Evolutionary conservation across 139 green algal species (phyloP), one percentile per base, ranked within the genome.

Genomic region (Chlamydomonas applanata): DNA sequence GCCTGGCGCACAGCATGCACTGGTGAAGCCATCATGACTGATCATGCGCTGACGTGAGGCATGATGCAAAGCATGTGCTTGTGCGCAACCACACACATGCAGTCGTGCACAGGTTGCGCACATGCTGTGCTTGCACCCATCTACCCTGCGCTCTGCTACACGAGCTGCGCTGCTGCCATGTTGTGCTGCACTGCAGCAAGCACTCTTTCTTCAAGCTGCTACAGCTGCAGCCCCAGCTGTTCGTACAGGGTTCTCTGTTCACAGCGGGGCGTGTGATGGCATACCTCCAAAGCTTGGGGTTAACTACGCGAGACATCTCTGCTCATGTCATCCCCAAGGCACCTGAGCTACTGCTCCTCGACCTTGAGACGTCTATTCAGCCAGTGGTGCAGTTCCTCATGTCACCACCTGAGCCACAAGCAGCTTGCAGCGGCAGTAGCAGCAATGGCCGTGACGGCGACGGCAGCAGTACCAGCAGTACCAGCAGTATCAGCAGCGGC

Each of bases 221-320:
- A 52, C 24, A 24, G 1, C 17, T 53, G 33, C 52, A 35, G 45
- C 73, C 73, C 2, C 24, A 54, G 33, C 64, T 79, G 19, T 74
- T 79, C 35, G 61, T 59, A 14, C 53, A 36, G 5, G 73, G 73
- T 52, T 67, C 40, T 30, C 65, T 79, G 17, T 79, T 74, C 52
- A 74, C 71, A 34, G 73, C 65, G 0, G 73, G 73, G 19, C 71
- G 46, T 33, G 56, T 62, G 5, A 79, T 79, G 9, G 49, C 46
- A 13, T 73, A 59, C 34, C 64, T 79, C 34, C 73, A 79, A 64
- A 59, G 60, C 73, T 49, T 79, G 46, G 73, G 73, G 25, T 44
- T 79, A 17, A 69, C 33, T 0, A 69, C 73, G 1, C 73, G 73
- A 2, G 53, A 69, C 54, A 69, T 79, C 35, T 25, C 36, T 16